phyloP scores from a whole-genome alignment of 2,329 filamentous ascomycete species.

The Oidium heveae region DNA sequence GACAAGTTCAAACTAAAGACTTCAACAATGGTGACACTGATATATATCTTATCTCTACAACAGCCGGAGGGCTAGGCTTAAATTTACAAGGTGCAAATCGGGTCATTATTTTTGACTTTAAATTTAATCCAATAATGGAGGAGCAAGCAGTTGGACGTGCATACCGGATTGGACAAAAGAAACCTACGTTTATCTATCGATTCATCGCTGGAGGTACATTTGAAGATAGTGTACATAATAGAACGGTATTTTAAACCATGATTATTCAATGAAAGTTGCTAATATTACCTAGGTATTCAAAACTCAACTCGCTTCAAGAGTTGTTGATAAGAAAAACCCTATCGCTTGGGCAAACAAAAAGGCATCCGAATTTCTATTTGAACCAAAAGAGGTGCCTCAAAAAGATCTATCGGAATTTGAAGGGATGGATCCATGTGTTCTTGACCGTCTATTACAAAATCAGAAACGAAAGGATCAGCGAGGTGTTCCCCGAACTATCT shows the following conservation, averaged over 20 bases:
- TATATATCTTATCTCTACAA: slow-evolving; percentile 63
- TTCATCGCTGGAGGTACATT: slow-evolving; percentile 57
- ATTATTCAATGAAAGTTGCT: background rate
- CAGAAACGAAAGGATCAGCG: slow-evolving; percentile 13
- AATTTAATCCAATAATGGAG: slow-evolving; percentile 58
- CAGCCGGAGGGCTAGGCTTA: slow-evolving; percentile 55
- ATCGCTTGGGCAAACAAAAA: slow-evolving; percentile 36
- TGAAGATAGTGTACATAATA: slow-evolving; percentile 49
- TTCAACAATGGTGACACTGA: slow-evolving; percentile 37
- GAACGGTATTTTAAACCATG: slow-evolving; percentile 16
- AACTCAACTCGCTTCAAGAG: slow-evolving; percentile 48
- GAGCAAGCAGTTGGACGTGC: slow-evolving; percentile 70
- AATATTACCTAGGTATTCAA: slow-evolving; percentile 36
- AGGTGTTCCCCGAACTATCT: slow-evolving; percentile 19
- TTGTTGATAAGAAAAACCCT: slow-evolving; percentile 64
- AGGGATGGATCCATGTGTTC: slow-evolving; percentile 31
- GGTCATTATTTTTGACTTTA: slow-evolving; percentile 65
- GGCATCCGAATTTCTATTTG: slow-evolving; percentile 28
- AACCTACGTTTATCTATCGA: slow-evolving; percentile 64
- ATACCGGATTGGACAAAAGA: slow-evolving; percentile 63
- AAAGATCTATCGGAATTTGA: slow-evolving; percentile 25
- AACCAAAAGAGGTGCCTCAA: slow-evolving; percentile 25
- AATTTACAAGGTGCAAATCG: slow-evolving; percentile 70
- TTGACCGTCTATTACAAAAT: slow-evolving; percentile 30
- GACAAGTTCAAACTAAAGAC: slow-evolving; percentile 36